Base-by-base conservation (phyloP, 306 rosid species). In the Acacia melanoxylon region DNA sequence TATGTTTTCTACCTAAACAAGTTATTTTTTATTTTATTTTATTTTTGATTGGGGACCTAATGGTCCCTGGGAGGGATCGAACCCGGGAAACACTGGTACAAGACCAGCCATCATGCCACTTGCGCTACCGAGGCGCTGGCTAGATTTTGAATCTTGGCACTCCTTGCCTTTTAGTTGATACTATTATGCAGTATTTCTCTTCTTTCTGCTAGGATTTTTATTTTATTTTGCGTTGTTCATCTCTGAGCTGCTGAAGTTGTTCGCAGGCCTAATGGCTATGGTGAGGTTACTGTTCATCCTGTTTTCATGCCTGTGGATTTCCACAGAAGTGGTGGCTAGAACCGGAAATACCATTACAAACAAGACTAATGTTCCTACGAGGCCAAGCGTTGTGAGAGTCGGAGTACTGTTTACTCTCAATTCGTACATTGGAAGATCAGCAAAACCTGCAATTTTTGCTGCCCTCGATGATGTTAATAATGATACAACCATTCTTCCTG, bases 351-450 rank as follows among this genome's bases (percentile, higher is more conserved):
- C 25, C 29, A 65, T 71, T 22, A 77, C 58, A 86, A 89, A 89
- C 83, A 80, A 44, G 44, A 62, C 83, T n/a, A 46, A 45, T 15
- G 78, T 72, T 70, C 65, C 86, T 87, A 44, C 86, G 20, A 87
- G 85, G 42, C 90, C 84, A 1, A 86, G 74, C 41, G 82, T 77
- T 74, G 80, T 94, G 91, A 94, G 86, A 46, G 63, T 94, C 56
- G 98, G 98, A 48, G 93, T 83, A 76, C 71, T 94, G 58, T 89
- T 91, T 81, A 90, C 91, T 68, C 17, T 52, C 10, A 7, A 92
- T 78, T 92, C 97, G 25, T 82, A 78, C 71, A 89, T 92, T 81
- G 97, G 97, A 56, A 90, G 85, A 86, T 90, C 89, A 0, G 95
- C 86, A 40, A 83, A 73, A 63, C 90, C 93, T 9, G 97, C 90